phyloP scores from a whole-genome alignment of 139 green algal species.

The Chlamydomonas incerta region DNA sequence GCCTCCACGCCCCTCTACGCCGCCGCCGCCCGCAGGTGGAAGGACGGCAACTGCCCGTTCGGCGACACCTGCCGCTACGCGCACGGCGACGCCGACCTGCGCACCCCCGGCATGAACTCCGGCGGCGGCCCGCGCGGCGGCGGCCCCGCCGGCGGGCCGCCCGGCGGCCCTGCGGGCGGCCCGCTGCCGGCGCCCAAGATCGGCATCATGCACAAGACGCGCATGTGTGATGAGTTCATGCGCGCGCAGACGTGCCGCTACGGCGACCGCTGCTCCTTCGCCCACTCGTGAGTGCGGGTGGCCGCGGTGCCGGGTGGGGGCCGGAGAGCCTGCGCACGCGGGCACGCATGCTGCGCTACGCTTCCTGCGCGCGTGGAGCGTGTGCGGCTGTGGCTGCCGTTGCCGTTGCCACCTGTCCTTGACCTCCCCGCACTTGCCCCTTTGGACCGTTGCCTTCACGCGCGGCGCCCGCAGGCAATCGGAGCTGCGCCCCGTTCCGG shows the following conservation, averaged over 20 bases:
- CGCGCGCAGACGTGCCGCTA: constrained; percentile 54
- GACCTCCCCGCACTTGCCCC: no score
- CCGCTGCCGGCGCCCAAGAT: constrained; percentile 7
- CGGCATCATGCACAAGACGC: constrained; percentile 58
- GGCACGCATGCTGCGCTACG: no score
- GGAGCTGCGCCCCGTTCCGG: neutral
- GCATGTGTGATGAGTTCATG: constrained; percentile 68
- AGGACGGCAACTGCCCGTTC: constrained; percentile 60
- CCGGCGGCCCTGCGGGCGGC: no score
- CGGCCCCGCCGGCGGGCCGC: neutral
- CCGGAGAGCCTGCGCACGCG: no score
- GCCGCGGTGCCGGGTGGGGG: no score
- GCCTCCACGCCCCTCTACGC: no score
- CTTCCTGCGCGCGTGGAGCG: no score
- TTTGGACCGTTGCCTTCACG: no score
- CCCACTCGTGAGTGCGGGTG: constrained; percentile 54
- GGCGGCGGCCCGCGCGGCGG: neutral
- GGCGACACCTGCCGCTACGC: constrained; percentile 65
- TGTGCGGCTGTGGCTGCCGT: no score
- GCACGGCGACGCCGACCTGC: constrained; percentile 63
- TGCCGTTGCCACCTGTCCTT: no score
- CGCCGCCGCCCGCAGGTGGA: constrained; percentile 39
- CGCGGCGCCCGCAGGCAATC: neutral
- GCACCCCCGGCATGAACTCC: neutral
- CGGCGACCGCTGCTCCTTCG: constrained; percentile 66